Base-by-base conservation (phyloP, 164 flowering plant genomes). In the Piper longum region DNA sequence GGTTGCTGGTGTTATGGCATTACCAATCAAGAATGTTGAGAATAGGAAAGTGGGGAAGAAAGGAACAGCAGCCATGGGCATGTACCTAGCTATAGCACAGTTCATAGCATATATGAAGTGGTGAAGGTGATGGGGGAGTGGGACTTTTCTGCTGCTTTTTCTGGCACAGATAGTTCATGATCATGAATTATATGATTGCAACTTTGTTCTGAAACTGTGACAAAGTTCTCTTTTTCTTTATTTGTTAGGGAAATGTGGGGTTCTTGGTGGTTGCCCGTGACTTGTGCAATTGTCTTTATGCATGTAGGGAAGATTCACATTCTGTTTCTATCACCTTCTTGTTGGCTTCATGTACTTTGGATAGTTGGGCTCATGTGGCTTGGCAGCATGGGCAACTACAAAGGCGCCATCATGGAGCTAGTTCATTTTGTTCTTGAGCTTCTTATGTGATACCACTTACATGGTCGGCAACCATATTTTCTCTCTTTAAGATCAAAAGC, bases 121-220 rank as follows among this genome's bases (percentile, higher is more conserved):
- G 45, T 54, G 17, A 41, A 17, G 19, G 8, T 4, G 12, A 26
- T 63, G 48, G 40, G 41, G 7, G 0, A 58, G 56, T 16, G 19
- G 58, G 2, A 36, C 11, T 48, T 54, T 52, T 26, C 36, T 63
- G 59, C 66, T 54, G 66, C 66, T 63, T 63, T 63, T 63, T 19
- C 17, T 43, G 57, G 39, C 12, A 7, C 7, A 54, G 54, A 39
- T 63, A 3, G 45, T 39, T 54, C 43, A 54, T 55, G 66, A 58
- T 58, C 66, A 36, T 63, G 66, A 52, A 16, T 63, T 11, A 14
- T 54, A 54, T 55, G 43, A 63, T 8, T 8, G 48, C 18, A 41
- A 8, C 52, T 9, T 48, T 48, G 9, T 54, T 16, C n/a, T 62
- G 54, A 3, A 51, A 19, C 19, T 16, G 9, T 63, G 42, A 40